Base-by-base conservation (phyloP, 1,284 basidiomycete species). In the Hypsizygus ulmarius region DNA sequence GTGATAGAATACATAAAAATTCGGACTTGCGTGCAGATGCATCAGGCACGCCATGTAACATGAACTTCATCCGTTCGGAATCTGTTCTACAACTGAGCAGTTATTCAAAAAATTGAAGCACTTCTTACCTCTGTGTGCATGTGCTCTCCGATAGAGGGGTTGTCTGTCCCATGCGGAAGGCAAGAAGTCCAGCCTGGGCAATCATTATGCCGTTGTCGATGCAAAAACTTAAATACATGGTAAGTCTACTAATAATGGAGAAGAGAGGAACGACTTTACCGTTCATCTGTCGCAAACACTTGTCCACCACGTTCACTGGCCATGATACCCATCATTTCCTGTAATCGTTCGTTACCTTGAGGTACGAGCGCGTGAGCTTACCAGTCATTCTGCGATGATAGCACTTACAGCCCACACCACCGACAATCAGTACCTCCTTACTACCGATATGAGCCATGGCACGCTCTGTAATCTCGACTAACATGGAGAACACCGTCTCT, bases 141-240 rank as follows among this genome's bases (percentile, higher is more conserved):
- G 82, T 87, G 49, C 86, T 93, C 64, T 95, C 82, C 34, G 77
- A 68, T 28, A 97, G 62, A 2, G 87, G 79, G 1, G 93, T 97
- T 39, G 70, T 69, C 55, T 84, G 78, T n/a, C 96, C 96, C 93
- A 97, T 98, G 5, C 97, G 79, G 67, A 84, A 93, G 50, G 87
- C 85, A 32, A 99, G 75, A 39, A 99, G 74, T 19, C 96, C 96
- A 1, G 97, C 97, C 66, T 99, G 97, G 1, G 97, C 97, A 49
- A 99, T 99, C 97, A 99, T 99, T 62, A 99, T 96, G 2, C 97
- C 97, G 62, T 99, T 99, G 69, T 99, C 97, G 54, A 99, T 98
- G 68, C 96, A 98, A 69, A 97, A 98, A 47, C 94, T 96, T 57
- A 35, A 43, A 29, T 29, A 43, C 34, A 25, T 9, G 15, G n/a